Base-by-base conservation (phyloP, 257 asterid species). In the Ballota nigra region DNA sequence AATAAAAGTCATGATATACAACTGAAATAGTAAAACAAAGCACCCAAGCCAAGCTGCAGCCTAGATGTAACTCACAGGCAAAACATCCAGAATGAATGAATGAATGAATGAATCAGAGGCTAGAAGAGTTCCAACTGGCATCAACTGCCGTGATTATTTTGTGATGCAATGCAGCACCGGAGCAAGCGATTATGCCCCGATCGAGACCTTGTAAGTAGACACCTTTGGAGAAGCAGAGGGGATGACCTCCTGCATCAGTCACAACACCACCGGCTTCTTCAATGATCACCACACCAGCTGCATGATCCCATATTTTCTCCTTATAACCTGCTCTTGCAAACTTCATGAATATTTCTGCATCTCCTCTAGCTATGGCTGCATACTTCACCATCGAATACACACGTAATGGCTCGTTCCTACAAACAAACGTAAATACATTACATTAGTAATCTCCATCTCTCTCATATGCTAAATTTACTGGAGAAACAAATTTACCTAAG, bases 251-350 rank as follows among this genome's bases (percentile, higher is more conserved):
- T 0, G 96, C 98, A 72, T 92, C 96, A 1, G 91, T 92, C 52
- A 92, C 96, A 66, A 88, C 85, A 2, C 98, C 98, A 47, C 98
- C 96, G 1, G 96, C 96, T 77, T 86, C 96, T 78, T 89, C 77
- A 52, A 88, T 80, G 63, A 92, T 85, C 3, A 92, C 89, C 11
- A 88, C 92, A 19, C 98, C 96, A 10, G 98, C 98, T 11, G 96
- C 96, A 64, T 92, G 98, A 70, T 92, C 98, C 98, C 94, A 92
- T 81, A 89, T 89, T 79, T 92, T 92, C 85, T 92, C 98, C 85
- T 86, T 88, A 75, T 88, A 87, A 29, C 94, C 96, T 10, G 90
- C 82, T 75, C 96, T 74, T 0, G 93, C 92, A 36, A 89, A 92
- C 67, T 89, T 92, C 96, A 92, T 92, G 84, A 86, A 89, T 79